These are phyloP conservation scores for Phytophthora brassicae DNA, from an alignment of 352 stramenopile species.

Conservation along the genomic window DNA sequence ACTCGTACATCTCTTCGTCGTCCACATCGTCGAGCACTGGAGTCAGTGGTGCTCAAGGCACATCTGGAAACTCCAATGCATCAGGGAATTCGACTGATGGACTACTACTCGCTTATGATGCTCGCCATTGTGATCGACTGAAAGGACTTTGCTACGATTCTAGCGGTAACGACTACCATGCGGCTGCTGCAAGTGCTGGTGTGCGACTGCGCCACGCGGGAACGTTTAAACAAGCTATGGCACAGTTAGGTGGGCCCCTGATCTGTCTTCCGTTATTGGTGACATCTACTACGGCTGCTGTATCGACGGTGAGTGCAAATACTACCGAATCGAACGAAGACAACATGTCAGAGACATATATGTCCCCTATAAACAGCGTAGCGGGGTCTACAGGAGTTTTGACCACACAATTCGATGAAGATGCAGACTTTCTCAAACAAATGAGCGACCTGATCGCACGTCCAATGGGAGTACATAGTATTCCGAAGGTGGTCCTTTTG, in stretches of 20 bases:
- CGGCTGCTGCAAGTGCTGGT: conserved; percentile 51
- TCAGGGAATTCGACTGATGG: conserved; percentile 49
- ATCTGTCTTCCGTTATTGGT: conserved; percentile 70
- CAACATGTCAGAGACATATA: background rate
- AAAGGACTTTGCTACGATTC: conserved; percentile 72
- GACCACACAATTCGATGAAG: conserved; percentile 75
- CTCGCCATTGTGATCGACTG: conserved; percentile 58
- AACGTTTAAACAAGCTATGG: conserved; percentile 73
- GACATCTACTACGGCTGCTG: conserved; percentile 40
- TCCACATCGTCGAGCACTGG: conserved; percentile 47
- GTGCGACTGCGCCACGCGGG: conserved; percentile 63
- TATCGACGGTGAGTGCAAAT: conserved; percentile 30
- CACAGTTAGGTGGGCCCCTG: conserved; percentile 61
- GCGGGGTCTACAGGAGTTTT: conserved; percentile 17
- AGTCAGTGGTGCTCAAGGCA: conserved; percentile 26
- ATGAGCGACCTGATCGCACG: conserved; percentile 74
- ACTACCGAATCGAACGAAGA: conserved; percentile 13
- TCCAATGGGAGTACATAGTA: conserved; percentile 64
- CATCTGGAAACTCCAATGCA: conserved; percentile 24
- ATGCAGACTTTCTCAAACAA: conserved; percentile 71
- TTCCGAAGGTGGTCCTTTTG: conserved; percentile 76
- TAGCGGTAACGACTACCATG: conserved; percentile 70
- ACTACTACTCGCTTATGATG: conserved; percentile 66
- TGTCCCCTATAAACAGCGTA: conserved; percentile 12
- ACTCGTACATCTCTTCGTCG: conserved; percentile 75